Conservation (phyloP, 306 rosid genomes). For the Quercus variabilis region DNA sequence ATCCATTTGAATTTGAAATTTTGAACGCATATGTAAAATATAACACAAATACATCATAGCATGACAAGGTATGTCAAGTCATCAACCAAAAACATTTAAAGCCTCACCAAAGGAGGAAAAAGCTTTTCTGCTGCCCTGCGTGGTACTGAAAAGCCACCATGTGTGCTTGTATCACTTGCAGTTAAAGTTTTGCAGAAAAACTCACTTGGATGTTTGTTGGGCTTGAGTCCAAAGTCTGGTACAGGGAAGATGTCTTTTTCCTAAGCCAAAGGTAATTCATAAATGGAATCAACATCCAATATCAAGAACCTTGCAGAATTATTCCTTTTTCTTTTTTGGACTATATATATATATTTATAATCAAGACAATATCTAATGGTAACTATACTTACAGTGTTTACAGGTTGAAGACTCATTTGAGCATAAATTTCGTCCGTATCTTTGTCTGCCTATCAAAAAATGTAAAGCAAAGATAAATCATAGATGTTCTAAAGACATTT, state of each 20-base stretch:
- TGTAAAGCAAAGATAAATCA: background rate
- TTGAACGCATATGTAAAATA: background rate
- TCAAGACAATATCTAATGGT: background rate
- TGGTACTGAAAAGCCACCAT: conserved; percentile 93
- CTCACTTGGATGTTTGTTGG: conserved; percentile 86
- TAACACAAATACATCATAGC: background rate
- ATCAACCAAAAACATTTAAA: background rate
- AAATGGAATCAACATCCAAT: background rate
- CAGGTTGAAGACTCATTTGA: conserved; percentile 93
- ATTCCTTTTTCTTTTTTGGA: no score
- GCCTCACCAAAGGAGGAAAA: conserved; percentile 75
- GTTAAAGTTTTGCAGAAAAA: conserved; percentile 97
- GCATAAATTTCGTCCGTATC: conserved; percentile 96
- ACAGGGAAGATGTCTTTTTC: conserved; percentile 87
- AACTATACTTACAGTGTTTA: conserved; percentile 69
- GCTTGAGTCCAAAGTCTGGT: conserved; percentile 75
- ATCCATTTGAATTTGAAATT: background rate
- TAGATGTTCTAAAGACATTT: background rate
- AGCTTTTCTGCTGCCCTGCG: conserved; percentile 96
- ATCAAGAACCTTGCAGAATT: background rate
- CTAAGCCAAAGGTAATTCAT: conserved; percentile 27
- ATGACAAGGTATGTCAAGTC: background rate
- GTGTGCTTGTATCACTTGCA: conserved; percentile 95
- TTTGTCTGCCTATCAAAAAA: conserved; percentile 74
- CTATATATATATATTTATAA: no score